These are phyloP conservation scores for Monosporascus sp. DNA, from an alignment of 2,329 filamentous ascomycete genomes.

Conservation along the genomic window DNA sequence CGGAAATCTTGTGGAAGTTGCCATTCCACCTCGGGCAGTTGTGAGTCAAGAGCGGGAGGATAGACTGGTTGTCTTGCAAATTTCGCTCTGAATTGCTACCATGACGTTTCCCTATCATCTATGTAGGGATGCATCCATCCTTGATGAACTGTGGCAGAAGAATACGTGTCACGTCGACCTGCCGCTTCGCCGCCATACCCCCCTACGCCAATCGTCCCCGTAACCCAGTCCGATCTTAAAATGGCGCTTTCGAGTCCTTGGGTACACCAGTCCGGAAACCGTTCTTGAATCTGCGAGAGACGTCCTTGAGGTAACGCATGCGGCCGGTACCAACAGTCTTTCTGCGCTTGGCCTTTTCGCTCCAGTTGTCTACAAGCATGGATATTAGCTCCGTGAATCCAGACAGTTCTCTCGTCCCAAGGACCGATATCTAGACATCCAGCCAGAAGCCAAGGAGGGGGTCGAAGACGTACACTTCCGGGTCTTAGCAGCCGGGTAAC, in stretches of 20 bases:
- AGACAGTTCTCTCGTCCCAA: neutral
- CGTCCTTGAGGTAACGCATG: conserved; percentile 89
- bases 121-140: conserved; percentile 18
- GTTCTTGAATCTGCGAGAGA: conserved; percentile 94
- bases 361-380: conserved; percentile 80
- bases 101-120: conserved; percentile 23
- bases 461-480: conserved; percentile 81
- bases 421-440: neutral
- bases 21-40: neutral
- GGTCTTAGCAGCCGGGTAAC: conserved; percentile 95
- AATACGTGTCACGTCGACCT: conserved; percentile 10
- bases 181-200: conserved; percentile 28
- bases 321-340: conserved; percentile 98
- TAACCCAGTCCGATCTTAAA: conserved; percentile 22
- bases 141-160: conserved; percentile 27
- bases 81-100: conserved; percentile 25
- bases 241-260: conserved; percentile 64
- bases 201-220: conserved; percentile 22
- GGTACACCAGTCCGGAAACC: conserved; percentile 89
- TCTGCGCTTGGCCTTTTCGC: conserved; percentile 99
- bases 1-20: neutral
- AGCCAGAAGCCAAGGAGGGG: neutral
- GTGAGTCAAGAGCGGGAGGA: neutral
- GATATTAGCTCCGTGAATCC: conserved; percentile 1
- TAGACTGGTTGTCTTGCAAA: conserved; percentile 27